phyloP scores from a whole-genome alignment of 495 filamentous ascomycete species.

The Talaromyces nanjingensis region DNA sequence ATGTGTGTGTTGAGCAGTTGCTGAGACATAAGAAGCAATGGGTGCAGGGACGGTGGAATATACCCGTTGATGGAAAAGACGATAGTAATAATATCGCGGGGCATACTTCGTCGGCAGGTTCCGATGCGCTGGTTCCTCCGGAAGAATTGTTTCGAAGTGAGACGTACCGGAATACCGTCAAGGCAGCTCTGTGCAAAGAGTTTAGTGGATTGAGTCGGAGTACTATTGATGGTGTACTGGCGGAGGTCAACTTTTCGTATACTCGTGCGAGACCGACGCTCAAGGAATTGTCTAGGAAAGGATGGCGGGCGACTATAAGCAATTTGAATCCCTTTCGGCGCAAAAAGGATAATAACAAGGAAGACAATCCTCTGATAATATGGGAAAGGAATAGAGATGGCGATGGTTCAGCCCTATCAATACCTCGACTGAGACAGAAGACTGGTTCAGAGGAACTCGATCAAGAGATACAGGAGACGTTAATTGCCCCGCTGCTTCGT shows the following conservation, averaged over 20 bases:
- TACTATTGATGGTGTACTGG: conserved; percentile 79
- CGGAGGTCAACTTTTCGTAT: conserved; percentile 87
- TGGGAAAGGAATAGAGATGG: conserved; percentile 51
- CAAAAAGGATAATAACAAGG: conserved; percentile 45
- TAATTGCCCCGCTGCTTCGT: conserved; percentile 58
- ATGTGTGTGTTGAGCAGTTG: conserved; percentile 78
- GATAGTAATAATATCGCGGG: conserved; percentile 10
- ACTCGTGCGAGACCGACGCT: conserved; percentile 68
- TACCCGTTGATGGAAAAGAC: conserved; percentile 26
- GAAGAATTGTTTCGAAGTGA: conserved; percentile 69
- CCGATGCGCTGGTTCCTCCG: conserved; percentile 39
- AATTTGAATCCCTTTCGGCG: conserved; percentile 63
- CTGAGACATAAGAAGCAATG: conserved; percentile 68
- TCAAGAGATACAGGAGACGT: conserved; percentile 60
- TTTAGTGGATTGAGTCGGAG: conserved; percentile 76
- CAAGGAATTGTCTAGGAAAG: conserved; percentile 65
- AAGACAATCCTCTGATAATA: conserved; percentile 55
- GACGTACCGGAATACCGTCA: conserved; percentile 67
- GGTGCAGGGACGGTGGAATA: conserved; percentile 67
- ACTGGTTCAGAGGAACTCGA: conserved; percentile 79
- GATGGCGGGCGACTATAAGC: conserved; percentile 79
- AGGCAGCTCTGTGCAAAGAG: conserved; percentile 57
- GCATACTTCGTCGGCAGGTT: not conserved
- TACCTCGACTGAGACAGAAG: conserved; percentile 51
- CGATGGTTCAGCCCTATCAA: conserved; percentile 18